phyloP scores from a whole-genome alignment of 2,329 filamentous ascomycete genomes.

The Keithomyces neogunnii region DNA sequence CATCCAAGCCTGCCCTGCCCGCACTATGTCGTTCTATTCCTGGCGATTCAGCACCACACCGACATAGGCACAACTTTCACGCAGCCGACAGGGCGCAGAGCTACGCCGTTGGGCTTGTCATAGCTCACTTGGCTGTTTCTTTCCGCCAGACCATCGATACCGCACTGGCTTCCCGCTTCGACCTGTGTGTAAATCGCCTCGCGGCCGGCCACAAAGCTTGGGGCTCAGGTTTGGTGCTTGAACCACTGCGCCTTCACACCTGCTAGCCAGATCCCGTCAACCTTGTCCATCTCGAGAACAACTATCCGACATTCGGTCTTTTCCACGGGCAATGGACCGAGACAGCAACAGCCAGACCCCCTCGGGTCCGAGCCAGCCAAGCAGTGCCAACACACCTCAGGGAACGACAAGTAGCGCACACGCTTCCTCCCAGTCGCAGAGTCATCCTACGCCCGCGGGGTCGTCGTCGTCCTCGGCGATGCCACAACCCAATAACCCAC shows the following conservation, averaged over 20 bases:
- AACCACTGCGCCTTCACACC: no score
- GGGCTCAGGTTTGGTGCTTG: no score
- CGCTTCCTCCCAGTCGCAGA: slow-evolving; percentile 4
- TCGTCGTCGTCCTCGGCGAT: slow-evolving; percentile 11
- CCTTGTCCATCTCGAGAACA: no score
- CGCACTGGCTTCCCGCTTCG: neutral
- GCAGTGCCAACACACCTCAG: slow-evolving; percentile 26
- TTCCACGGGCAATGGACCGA: slow-evolving; percentile 20
- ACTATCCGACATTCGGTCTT: neutral
- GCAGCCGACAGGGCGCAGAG: neutral
- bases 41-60: neutral
- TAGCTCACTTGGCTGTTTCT: neutral
- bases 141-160: no score
- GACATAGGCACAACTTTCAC: slow-evolving; percentile 2
- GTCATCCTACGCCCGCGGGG: slow-evolving; percentile 6
- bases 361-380: slow-evolving; percentile 20
- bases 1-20: neutral
- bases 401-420: slow-evolving; percentile 16
- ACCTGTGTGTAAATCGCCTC: no score
- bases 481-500: slow-evolving; percentile 19
- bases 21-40: slow-evolving; percentile 4
- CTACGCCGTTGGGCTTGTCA: neutral
- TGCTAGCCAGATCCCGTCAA: no score
- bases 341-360: slow-evolving; percentile 21
- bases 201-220: no score